Evolutionary conservation across 2,329 filamentous ascomycete genomes (phyloP), one percentile per base, ranked within the genome.

Genomic region (Aureobasidium sp.): DNA sequence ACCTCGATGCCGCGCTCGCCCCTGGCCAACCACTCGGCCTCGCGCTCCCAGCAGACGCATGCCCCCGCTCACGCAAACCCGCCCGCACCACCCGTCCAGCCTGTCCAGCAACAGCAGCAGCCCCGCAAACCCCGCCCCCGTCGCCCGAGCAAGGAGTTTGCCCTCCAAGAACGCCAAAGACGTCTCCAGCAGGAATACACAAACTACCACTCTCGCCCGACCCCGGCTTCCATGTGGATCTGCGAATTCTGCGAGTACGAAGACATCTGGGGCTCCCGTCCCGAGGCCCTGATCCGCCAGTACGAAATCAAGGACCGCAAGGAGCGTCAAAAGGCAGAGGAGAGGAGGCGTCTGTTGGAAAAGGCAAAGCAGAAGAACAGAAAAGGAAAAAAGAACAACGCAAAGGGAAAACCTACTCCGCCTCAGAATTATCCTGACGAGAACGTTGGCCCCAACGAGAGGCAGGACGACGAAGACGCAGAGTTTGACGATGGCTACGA

Each of bases 211-310:
- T 86, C 89, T 68, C 87, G 89, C 1, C 88, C 88, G 0, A 77
- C 75, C 19, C 71, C 77, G 1, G 87, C 90, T 65, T 89, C 96
- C 63, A 82, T 91, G 54, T 97, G 92, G 89, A 91, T 97, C 49
- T 99, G 94, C 75, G 90, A 96, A 69, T 97, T 97, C 71, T 99
- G 94, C 77, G 94, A 99, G 73, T 99, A 96, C 70, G 93, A 97
- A 74, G 84, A 85, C 57, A 96, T 99, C 53, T 97, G 96, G 71
- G 93, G 93, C n/a, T 81, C 81, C 57, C 89, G 89, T 2, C 94
- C 94, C 0, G 82, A 84, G 67, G 90, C 90, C 53, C 77, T 99
- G 59, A 95, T 97, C 64, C 84, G 89, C 42, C 85, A 91, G 64
- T 99, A 97, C 70, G 94, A 99, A 75, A 89, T 93, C 71, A 96